Percentiles rank a stretch among this genome's conserved stretches.
Evolutionary conservation across 1,284 basidiomycete genomes (phyloP).

Genomic region (Rhodotorula sp.): DNA sequence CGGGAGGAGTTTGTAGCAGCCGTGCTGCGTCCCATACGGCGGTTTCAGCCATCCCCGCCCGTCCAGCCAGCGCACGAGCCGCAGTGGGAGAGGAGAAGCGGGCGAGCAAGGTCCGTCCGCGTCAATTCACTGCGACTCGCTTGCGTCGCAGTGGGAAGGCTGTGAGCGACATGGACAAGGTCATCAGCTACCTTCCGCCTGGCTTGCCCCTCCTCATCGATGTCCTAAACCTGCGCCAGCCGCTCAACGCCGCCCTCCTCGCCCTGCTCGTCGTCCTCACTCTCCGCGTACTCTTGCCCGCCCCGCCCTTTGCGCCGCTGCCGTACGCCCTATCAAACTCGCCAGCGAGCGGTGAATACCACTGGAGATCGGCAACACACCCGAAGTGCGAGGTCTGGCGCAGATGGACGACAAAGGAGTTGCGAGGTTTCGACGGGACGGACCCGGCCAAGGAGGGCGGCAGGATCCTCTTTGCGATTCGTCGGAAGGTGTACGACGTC

Average conservation of each 20-base stretch:
- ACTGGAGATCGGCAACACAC: conserved; percentile 41
- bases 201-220: neutral
- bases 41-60: neutral
- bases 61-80: too few species aligned
- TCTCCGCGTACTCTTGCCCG: conserved; percentile 33
- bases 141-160: neutral
- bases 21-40: neutral
- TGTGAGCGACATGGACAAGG: neutral
- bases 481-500: conserved; percentile 46
- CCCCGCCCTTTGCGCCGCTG: conserved; percentile 16
- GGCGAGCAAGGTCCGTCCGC: neutral
- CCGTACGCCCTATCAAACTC: conserved; percentile 21
- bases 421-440: conserved; percentile 40
- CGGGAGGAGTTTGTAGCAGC: neutral
- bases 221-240: neutral
- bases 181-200: neutral
- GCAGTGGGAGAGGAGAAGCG: too few species aligned
- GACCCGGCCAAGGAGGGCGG: neutral
- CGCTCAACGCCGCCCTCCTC: conserved; percentile 34
- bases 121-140: neutral
- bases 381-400: conserved; percentile 36
- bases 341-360: conserved; percentile 32
- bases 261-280: conserved; percentile 32
- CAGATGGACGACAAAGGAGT: conserved; percentile 40
- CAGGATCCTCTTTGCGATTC: conserved; percentile 42